Conservation (phyloP, 2,329 filamentous ascomycete genomes). For the Stemphylium lycopersici region DNA sequence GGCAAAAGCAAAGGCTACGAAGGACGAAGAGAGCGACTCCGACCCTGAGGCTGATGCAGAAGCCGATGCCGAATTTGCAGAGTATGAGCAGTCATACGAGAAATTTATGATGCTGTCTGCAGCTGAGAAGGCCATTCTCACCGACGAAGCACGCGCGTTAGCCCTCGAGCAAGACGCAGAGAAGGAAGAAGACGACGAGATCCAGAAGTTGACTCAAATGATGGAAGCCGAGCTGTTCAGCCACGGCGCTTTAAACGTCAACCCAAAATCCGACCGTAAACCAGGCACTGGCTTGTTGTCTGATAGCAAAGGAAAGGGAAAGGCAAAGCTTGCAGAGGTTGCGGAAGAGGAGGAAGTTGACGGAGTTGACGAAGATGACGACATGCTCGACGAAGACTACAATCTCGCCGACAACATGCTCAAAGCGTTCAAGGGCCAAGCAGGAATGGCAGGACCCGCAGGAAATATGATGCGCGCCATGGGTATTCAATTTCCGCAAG, state of each 20-base stretch:
- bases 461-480: conserved; percentile 87
- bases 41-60: conserved; percentile 55
- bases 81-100: conserved; percentile 79
- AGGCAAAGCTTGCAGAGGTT: conserved; percentile 18
- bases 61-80: conserved; percentile 73
- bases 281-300: conserved; percentile 12
- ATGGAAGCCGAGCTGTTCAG: conserved; percentile 76
- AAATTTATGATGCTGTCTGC: conserved; percentile 77
- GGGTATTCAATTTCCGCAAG: conserved; percentile 80
- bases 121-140: conserved; percentile 41
- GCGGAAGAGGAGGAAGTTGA: conserved; percentile 44
- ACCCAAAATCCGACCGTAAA: conserved; percentile 26
- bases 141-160: conserved; percentile 44
- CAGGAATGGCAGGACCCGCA: conserved; percentile 81
- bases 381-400: conserved; percentile 75
- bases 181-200: conserved; percentile 60
- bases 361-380: conserved; percentile 53
- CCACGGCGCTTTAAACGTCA: conserved; percentile 67
- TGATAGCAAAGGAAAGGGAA: conserved; percentile 17
- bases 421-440: conserved; percentile 91
- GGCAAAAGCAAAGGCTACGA: conserved; percentile 63
- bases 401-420: conserved; percentile 89
- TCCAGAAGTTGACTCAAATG: conserved; percentile 68
- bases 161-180: conserved; percentile 50
- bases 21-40: conserved; percentile 28